These are phyloP conservation scores for Picea glauca DNA, from an alignment of 75 land plant species.

Conservation along the genomic window DNA sequence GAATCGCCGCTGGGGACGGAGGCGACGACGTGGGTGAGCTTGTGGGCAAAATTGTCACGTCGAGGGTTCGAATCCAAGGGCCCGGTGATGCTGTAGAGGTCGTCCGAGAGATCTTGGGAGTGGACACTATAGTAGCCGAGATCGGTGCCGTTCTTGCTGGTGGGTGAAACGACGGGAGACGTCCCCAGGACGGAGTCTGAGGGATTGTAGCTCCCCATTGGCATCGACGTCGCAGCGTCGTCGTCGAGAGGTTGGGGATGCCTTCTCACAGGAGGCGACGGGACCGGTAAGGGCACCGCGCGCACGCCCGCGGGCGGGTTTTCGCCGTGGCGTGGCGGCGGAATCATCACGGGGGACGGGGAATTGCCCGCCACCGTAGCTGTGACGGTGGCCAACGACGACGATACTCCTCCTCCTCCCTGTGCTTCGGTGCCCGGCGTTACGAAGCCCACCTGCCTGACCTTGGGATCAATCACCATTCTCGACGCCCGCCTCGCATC, in stretches of 20 bases:
- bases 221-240: slow-evolving; percentile 6
- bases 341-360: slow-evolving; percentile 90
- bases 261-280: slow-evolving; percentile 19
- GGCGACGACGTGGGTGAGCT: slow-evolving; percentile 18
- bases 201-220: slow-evolving; percentile 68
- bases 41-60: neutral
- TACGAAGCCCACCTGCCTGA: slow-evolving; percentile 94
- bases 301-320: slow-evolving; percentile 13
- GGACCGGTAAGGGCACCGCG: slow-evolving; percentile 45
- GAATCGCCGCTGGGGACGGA: slow-evolving; percentile 36
- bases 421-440: slow-evolving; percentile 30
- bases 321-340: slow-evolving; percentile 63
- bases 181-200: slow-evolving; percentile 50
- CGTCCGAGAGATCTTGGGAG: slow-evolving; percentile 26
- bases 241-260: slow-evolving; percentile 3
- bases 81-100: neutral
- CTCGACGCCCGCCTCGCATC: slow-evolving; percentile 68
- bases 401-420: neutral
- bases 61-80: neutral
- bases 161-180: slow-evolving; percentile 28
- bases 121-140: slow-evolving; percentile 10
- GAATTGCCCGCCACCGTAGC: slow-evolving; percentile 40
- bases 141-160: slow-evolving; percentile 14
- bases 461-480: slow-evolving; percentile 85
- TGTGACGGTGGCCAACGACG: slow-evolving; percentile 16